These are phyloP conservation scores for Candida wancherniae DNA, from an alignment of 805 yeast species.

Conservation along the genomic window DNA sequence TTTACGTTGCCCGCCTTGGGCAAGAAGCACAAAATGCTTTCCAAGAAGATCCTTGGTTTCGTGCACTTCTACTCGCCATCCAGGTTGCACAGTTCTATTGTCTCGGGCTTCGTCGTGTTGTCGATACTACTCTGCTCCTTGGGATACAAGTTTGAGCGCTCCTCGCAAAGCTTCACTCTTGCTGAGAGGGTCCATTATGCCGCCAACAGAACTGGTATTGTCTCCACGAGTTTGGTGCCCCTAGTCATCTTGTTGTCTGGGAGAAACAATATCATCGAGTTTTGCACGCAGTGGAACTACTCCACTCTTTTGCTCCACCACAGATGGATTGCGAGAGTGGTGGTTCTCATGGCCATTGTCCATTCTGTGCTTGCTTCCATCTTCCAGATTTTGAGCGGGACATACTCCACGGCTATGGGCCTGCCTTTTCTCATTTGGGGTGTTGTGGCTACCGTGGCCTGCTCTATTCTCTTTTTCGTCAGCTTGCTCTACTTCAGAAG, in stretches of 20 bases:
- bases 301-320: constrained; percentile 59
- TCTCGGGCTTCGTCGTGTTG: not conserved
- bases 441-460: constrained; percentile 28
- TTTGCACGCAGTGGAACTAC: constrained; percentile 56
- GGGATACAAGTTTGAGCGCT: not conserved
- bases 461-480: constrained; percentile 35
- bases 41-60: constrained; percentile 1
- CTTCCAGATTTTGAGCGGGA: constrained; percentile 1
- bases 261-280: constrained; percentile 62
- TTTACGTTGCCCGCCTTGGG: constrained; percentile 12
- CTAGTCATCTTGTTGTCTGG: constrained; percentile 56
- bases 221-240: constrained; percentile 46
- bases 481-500: constrained; percentile 49
- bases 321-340: constrained; percentile 56
- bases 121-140: constrained; percentile 1
- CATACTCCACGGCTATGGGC: not conserved
- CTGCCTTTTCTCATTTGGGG: constrained; percentile 28
- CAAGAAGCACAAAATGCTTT: constrained; percentile 9
- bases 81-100: constrained; percentile 2
- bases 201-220: constrained; percentile 52
- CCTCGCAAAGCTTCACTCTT: not conserved
- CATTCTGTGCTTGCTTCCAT: constrained; percentile 39
- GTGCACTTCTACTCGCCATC: constrained; percentile 5
- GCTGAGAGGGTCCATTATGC: constrained; percentile 17
- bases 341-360: constrained; percentile 42